phyloP scores from a whole-genome alignment of 768 basidiomycete genomes.

The Leccinum truebloodii region DNA sequence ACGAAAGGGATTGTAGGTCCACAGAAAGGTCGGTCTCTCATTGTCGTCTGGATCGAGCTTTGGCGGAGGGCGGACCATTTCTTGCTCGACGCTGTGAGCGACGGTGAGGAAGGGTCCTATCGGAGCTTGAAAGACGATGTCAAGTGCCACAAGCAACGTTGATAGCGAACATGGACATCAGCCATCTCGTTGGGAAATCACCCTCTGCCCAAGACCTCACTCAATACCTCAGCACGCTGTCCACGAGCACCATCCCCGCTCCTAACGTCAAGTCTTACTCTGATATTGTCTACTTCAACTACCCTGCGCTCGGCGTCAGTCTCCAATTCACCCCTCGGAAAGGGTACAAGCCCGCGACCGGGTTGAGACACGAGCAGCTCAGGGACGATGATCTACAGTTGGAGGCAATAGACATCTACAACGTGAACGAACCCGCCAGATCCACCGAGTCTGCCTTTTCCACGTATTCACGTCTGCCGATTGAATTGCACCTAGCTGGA shows the following conservation, averaged over 20 bases:
- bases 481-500: slow-evolving; percentile 44
- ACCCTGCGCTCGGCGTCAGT: slow-evolving; percentile 76
- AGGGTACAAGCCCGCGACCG: slow-evolving; percentile 59
- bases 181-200: slow-evolving; percentile 50
- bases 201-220: slow-evolving; percentile 49
- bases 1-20: slow-evolving; percentile 12
- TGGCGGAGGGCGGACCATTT: slow-evolving; percentile 23
- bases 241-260: slow-evolving; percentile 19
- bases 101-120: slow-evolving; percentile 12
- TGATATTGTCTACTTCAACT: slow-evolving; percentile 88
- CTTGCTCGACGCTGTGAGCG: slow-evolving; percentile 11
- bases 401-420: slow-evolving; percentile 85
- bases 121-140: slow-evolving; percentile 24
- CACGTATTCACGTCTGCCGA: slow-evolving; percentile 55
- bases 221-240: slow-evolving; percentile 43
- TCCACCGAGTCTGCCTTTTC: slow-evolving; percentile 56
- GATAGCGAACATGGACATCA: slow-evolving; percentile 15
- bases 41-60: slow-evolving; percentile 24
- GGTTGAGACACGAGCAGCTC: slow-evolving; percentile 47
- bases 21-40: slow-evolving; percentile 2
- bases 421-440: slow-evolving; percentile 44
- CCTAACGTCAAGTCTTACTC: slow-evolving; percentile 79
- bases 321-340: slow-evolving; percentile 69
- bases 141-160: neutral
- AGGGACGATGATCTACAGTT: slow-evolving; percentile 52